A percentile compares a stretch with the other conserved stretches of the same genome.
phyloP scores from a whole-genome alignment of 2,329 filamentous ascomycete genomes.

The Aspergillus latus region DNA sequence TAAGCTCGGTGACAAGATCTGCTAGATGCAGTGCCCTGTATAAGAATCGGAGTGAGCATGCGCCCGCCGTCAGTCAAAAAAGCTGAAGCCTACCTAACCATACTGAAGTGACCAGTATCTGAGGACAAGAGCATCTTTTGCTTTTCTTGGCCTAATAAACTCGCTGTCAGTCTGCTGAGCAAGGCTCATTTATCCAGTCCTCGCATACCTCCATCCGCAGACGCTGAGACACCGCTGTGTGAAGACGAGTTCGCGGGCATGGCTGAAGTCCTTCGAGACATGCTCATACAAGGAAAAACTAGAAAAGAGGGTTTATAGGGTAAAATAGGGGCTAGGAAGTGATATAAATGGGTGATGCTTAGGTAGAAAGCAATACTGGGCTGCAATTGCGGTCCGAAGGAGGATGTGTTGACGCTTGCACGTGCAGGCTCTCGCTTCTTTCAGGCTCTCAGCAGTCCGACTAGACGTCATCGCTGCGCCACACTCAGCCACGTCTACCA shows the following conservation, averaged over 20 bases:
- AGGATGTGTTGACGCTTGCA: conserved; percentile 36
- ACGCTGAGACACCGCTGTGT: conserved; percentile 30
- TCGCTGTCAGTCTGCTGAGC: conserved; percentile 14
- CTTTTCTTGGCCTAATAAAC: conserved; percentile 46
- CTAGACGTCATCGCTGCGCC: conserved; percentile 40
- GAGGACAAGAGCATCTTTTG: conserved; percentile 50
- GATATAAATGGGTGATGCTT: conserved; percentile 1
- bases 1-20: conserved; percentile 52
- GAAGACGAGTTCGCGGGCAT: conserved; percentile 34
- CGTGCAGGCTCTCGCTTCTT: conserved; percentile 27
- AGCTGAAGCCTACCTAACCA: conserved; percentile 43
- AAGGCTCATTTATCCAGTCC: conserved; percentile 8
- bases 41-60: conserved; percentile 18
- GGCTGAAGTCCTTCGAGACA: conserved; percentile 42
- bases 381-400: conserved; percentile 25
- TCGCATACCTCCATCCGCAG: conserved; percentile 36
- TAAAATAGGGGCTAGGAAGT: background rate
- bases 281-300: conserved; percentile 25
- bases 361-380: conserved; percentile 16
- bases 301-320: background rate
- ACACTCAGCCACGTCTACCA: conserved; percentile 15
- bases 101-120: conserved; percentile 52
- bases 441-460: conserved; percentile 17
- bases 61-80: background rate
- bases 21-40: conserved; percentile 50